Evolutionary conservation across 2,329 filamentous ascomycete species (phyloP), one percentile per base, ranked within the genome.

Genomic region (Cordyceps farinosa): DNA sequence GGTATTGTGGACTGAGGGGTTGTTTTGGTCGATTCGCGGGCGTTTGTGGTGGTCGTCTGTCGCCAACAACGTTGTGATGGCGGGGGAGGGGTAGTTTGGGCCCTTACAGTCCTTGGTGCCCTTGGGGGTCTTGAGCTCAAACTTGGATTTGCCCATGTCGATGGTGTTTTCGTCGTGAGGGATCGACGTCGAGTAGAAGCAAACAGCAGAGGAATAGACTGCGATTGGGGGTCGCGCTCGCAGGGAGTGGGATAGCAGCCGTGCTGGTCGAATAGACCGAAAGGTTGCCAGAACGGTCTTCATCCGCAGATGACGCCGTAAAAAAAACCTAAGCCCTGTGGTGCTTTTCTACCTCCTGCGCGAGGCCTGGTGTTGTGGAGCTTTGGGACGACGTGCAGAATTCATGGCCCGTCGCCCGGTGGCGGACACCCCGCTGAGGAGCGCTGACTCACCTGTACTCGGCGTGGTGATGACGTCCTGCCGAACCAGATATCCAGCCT

Each of bases 41-140:
- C 34, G 30, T 38, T 22, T 10, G 52, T 38, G 29, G 50, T 38
- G 9, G 48, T 29, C 13, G 32, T 30, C 6, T 17, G 10, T 45
- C 38, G 58, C 50, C n/a, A 30, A 36, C 30, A 53, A 40, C 27
- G 27, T 58, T 36, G 53, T n/a, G 32, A 59, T 53, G 50, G 51
- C 38, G 48, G 61, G 52, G 56, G 47, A 54, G 51, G 42, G 56
- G 48, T 44, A 65, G 58, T 38, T 9, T 27, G 57, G 29, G 22
- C 22, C 22, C 71, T 72, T 64, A 87, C 87, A 96, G 76, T 96
- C 92, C 74, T 91, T 90, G 68, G 92, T 96, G 69, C 92, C 92
- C 83, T 96, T 96, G 66, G 92, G 91, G 72, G 89, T 91, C 82
- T 96, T 96, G 74, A 96, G 83, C 77, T 87, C 86, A 77, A 90